phyloP scores from a whole-genome alignment of 768 basidiomycete species.

The Hortiboletus campestris region DNA sequence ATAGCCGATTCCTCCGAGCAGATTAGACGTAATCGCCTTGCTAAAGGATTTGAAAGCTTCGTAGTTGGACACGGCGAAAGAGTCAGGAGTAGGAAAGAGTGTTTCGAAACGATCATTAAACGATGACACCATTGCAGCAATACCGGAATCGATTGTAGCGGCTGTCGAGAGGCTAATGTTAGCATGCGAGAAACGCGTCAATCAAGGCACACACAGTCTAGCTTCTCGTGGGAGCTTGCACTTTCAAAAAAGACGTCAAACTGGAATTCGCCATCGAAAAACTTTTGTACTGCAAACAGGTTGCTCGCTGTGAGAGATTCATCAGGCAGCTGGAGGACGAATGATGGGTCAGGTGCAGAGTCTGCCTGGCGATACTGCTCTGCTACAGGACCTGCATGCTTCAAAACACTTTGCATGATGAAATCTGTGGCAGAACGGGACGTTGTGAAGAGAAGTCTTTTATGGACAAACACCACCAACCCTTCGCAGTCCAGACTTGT shows the following conservation, averaged over 20 bases:
- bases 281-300: slow-evolving; percentile 84
- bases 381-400: slow-evolving; percentile 53
- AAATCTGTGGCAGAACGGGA: slow-evolving; percentile 43
- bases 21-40: slow-evolving; percentile 84
- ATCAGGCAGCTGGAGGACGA: slow-evolving; percentile 72
- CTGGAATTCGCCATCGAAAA: slow-evolving; percentile 79
- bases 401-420: slow-evolving; percentile 59
- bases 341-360: slow-evolving; percentile 73
- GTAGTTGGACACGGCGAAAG: slow-evolving; percentile 47
- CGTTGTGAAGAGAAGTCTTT: not conserved
- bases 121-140: slow-evolving; percentile 57
- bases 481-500: slow-evolving; percentile 83
- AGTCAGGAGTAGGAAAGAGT: slow-evolving; percentile 65
- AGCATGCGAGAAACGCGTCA: not conserved
- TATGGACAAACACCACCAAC: slow-evolving; percentile 35
- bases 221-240: slow-evolving; percentile 57
- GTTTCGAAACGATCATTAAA: slow-evolving; percentile 68
- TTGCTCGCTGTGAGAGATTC: slow-evolving; percentile 72
- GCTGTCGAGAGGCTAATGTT: slow-evolving; percentile 40
- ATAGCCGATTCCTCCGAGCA: slow-evolving; percentile 92
- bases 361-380: slow-evolving; percentile 49
- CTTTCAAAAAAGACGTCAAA: slow-evolving; percentile 91
- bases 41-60: slow-evolving; percentile 68
- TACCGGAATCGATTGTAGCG: slow-evolving; percentile 60
- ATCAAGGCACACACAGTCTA: slow-evolving; percentile 52